Conservation (phyloP, 176 grass and related monocot genomes). For the Secale cereale region DNA sequence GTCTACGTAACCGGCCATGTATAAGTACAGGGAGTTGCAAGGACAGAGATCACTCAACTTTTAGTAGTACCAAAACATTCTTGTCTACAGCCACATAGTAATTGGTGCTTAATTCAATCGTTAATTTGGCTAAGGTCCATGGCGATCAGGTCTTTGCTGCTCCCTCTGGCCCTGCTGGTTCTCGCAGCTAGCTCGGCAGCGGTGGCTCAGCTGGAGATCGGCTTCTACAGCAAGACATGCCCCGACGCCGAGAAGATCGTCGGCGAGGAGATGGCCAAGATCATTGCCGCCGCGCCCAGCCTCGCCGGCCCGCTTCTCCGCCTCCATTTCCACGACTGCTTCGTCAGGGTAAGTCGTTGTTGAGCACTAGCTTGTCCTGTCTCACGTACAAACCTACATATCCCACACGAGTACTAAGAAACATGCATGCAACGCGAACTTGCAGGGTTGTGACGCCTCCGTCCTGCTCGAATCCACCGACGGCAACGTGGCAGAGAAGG, state of each 20-base stretch:
- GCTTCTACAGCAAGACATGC: constrained; percentile 15
- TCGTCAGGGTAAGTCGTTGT: not conserved
- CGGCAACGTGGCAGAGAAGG: constrained; percentile 33
- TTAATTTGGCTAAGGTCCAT: not conserved
- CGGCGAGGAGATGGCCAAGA: not conserved
- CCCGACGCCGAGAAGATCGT: not conserved
- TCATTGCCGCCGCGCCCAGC: not conserved
- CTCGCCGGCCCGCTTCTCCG: not conserved
- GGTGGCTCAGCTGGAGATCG: constrained; percentile 1
- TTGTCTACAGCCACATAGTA: not conserved
- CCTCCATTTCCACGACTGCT: constrained; percentile 2
- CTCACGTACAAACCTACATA: too few species aligned
- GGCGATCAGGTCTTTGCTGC: not conserved
- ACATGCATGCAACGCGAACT: not conserved
- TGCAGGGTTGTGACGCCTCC: constrained; percentile 63
- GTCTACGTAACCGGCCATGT: not conserved
- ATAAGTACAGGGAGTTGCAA: not conserved
- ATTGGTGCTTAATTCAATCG: not conserved
- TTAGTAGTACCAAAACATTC: not conserved
- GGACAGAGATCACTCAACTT: not conserved
- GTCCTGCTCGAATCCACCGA: constrained; percentile 46
- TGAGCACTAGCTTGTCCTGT: too few species aligned
- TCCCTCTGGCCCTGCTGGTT: not conserved
- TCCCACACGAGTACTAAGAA: too few species aligned
- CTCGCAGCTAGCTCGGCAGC: constrained; percentile 13